Percentiles rank a stretch among this genome's conserved stretches.
Conservation (phyloP, 169 alveolate species). For the Cyclospora cayetanensis region DNA sequence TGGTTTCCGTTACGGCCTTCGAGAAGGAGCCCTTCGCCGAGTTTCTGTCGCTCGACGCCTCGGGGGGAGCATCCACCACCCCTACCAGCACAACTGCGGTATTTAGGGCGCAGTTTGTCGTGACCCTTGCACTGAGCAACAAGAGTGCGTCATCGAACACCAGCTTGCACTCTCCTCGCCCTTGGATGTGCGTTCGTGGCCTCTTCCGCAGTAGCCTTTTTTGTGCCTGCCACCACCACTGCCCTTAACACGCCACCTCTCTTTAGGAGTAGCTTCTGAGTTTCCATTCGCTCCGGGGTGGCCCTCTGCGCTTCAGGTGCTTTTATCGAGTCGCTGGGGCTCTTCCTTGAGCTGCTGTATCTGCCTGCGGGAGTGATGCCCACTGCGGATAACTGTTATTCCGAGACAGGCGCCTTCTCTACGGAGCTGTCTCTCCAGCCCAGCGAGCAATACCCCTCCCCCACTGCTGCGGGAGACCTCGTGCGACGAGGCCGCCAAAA, state of each 20-base stretch:
- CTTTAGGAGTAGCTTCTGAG: too few species aligned
- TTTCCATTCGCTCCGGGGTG: too few species aligned
- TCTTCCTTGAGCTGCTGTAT: background rate
- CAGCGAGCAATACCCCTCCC: background rate
- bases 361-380: conserved; percentile 2
- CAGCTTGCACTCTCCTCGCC: too few species aligned
- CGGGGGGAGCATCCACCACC: conserved; percentile 4
- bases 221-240: too few species aligned
- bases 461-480: background rate
- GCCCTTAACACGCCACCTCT: too few species aligned
- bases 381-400: background rate
- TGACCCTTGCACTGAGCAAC: background rate
- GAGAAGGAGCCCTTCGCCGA: background rate
- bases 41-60: background rate
- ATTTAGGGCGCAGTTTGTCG: background rate
- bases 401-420: background rate
- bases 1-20: background rate
- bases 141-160: background rate
- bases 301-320: background rate
- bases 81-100: background rate
- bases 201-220: too few species aligned
- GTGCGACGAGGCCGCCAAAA: background rate
- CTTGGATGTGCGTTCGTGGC: too few species aligned
- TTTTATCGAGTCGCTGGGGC: background rate
- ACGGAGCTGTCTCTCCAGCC: background rate